These are phyloP conservation scores for Fusarium nematophilum DNA, from an alignment of 2,329 filamentous ascomycete genomes.

Conservation along the genomic window DNA sequence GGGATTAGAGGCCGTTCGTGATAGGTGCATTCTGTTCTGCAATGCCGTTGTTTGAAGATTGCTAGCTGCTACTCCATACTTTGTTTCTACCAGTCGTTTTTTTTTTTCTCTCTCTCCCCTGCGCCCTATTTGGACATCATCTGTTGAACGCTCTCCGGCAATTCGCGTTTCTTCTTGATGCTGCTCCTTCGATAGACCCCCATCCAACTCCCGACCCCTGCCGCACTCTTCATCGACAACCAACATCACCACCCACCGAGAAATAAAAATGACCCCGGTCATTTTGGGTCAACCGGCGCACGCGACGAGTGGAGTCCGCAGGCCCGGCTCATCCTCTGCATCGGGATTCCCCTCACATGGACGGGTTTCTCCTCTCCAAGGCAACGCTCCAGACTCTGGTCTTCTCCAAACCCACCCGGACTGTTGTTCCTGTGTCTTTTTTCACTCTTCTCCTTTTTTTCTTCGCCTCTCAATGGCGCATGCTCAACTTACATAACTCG, in stretches of 20 bases:
- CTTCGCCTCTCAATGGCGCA: neutral
- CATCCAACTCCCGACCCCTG: constrained; percentile 7
- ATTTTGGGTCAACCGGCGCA: constrained; percentile 32
- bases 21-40: constrained; percentile 22
- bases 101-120: constrained; percentile 3
- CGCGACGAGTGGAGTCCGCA: constrained; percentile 39
- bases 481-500: constrained; percentile 4
- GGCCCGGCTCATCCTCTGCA: constrained; percentile 30
- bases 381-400: constrained; percentile 28
- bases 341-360: constrained; percentile 23
- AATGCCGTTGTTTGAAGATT: constrained; percentile 28
- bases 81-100: constrained; percentile 23
- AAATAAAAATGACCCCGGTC: constrained; percentile 27
- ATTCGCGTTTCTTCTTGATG: neutral
- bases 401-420: constrained; percentile 6
- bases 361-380: neutral
- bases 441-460: constrained; percentile 17
- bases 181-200: too few relatives aligned
- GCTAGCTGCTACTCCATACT: too few relatives aligned
- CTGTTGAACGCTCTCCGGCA: constrained; percentile 9
- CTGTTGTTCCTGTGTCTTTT: constrained; percentile 16
- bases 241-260: constrained; percentile 6
- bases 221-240: constrained; percentile 2
- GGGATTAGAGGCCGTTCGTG: constrained; percentile 31
- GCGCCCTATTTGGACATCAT: neutral